Conservation (phyloP, 1,284 basidiomycete genomes). For the Malassezia dermatis region DNA sequence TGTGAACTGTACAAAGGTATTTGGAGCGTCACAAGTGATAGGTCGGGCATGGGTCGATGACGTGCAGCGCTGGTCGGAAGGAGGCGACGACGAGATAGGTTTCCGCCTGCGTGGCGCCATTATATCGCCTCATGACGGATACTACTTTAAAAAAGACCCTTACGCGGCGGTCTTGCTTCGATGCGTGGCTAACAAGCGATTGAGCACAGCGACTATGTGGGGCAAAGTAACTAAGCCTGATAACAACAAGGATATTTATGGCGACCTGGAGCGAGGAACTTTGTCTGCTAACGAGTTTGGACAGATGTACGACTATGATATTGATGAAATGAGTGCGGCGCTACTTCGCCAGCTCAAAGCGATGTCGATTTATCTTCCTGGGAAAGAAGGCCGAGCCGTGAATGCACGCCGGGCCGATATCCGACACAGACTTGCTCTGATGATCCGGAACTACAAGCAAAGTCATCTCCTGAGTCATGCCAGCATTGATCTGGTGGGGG, state of each 20-base stretch:
- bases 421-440: not conserved
- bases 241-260: not conserved
- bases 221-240: not conserved
- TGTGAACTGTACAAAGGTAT: not conserved
- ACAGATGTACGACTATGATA: not conserved
- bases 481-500: not conserved
- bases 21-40: not conserved
- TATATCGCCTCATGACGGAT: not conserved
- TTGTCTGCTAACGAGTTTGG: not conserved
- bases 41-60: not conserved
- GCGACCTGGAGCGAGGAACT: not conserved
- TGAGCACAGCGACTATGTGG: not conserved
- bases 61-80: not conserved
- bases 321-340: not conserved
- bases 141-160: not conserved
- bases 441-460: not conserved
- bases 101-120: not conserved
- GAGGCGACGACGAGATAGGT: not conserved
- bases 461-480: not conserved
- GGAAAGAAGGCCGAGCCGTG: not conserved
- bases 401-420: not conserved
- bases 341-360: not conserved
- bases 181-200: not conserved
- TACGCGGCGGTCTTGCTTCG: not conserved
- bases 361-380: not conserved